These are phyloP conservation scores for Friedmanniomyces simplex DNA, from an alignment of 495 filamentous ascomycete species.

Conservation along the genomic window DNA sequence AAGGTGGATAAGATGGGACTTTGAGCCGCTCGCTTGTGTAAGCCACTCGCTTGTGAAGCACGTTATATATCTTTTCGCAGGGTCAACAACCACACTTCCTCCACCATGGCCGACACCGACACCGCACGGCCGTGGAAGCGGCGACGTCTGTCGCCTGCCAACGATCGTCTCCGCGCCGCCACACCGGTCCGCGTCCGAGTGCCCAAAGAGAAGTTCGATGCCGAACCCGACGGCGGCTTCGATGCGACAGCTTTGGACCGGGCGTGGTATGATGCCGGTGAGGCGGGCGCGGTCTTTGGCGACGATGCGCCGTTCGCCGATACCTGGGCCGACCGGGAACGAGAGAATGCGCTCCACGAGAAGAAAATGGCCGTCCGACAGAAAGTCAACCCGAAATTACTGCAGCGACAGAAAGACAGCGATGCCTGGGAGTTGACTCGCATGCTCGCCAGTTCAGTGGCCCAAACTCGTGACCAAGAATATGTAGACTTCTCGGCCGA, in stretches of 20 bases:
- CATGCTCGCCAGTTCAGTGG: constrained; percentile 93
- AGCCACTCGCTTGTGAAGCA: too few species aligned
- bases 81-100: too few species aligned
- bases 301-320: constrained; percentile 64
- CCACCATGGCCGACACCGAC: not conserved
- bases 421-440: constrained; percentile 98
- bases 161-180: too few species aligned
- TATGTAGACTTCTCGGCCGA: constrained; percentile 79
- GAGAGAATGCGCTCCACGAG: constrained; percentile 58
- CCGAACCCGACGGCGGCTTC: constrained; percentile 27
- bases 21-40: too few species aligned
- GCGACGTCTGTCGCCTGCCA: constrained; percentile 1
- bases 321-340: constrained; percentile 54
- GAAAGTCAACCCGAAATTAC: constrained; percentile 52
- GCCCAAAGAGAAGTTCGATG: constrained; percentile 20
- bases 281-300: constrained; percentile 67
- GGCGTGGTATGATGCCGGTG: constrained; percentile 69
- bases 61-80: too few species aligned
- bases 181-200: too few species aligned
- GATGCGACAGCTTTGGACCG: constrained; percentile 65
- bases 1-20: too few species aligned
- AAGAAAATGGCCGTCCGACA: constrained; percentile 56
- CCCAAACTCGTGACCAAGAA: constrained; percentile 69
- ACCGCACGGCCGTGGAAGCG: not conserved
- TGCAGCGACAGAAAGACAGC: constrained; percentile 83